Percentiles rank a stretch among this genome's conserved stretches.
phyloP scores from a whole-genome alignment of 1,139 yeast species.

The Blastobotrys aristatus region DNA sequence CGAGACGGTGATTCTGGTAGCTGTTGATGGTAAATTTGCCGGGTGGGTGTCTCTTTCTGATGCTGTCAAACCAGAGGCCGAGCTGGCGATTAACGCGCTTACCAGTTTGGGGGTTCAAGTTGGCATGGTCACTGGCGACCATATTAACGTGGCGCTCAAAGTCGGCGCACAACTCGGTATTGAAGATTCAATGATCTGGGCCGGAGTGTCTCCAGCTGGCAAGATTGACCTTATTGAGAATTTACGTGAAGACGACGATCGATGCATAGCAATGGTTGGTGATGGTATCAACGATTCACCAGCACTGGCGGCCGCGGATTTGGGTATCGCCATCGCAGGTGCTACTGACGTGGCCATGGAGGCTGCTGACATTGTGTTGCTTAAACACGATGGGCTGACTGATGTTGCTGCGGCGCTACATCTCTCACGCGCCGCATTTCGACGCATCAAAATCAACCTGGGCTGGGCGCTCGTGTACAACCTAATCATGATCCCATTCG shows the following conservation, averaged over 20 bases:
- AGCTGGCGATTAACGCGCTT: conserved; percentile 53
- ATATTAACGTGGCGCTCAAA: conserved; percentile 52
- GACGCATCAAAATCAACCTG: conserved; percentile 72
- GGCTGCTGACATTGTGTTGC: conserved; percentile 86
- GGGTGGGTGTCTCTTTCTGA: conserved; percentile 71
- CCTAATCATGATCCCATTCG: conserved; percentile 84
- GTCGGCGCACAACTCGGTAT: conserved; percentile 70
- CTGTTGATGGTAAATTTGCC: conserved; percentile 50
- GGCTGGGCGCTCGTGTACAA: conserved; percentile 86
- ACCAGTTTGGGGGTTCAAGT: conserved; percentile 52
- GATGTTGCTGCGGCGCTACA: conserved; percentile 73
- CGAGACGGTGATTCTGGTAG: conserved; percentile 38
- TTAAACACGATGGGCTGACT: conserved; percentile 42
- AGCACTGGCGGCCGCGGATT: conserved; percentile 79
- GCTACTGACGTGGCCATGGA: conserved; percentile 97
- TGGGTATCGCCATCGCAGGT: conserved; percentile 86
- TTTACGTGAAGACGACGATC: conserved; percentile 40
- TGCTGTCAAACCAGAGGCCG: conserved; percentile 62
- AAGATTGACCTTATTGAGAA: conserved; percentile 63
- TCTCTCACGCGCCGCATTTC: conserved; percentile 65
- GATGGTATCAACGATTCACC: conserved; percentile 98
- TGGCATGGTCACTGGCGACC: conserved; percentile 94
- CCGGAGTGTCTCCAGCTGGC: conserved; percentile 72
- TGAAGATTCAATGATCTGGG: conserved; percentile 57
- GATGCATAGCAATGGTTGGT: conserved; percentile 77